These are phyloP conservation scores for Nakaseomyces uthaithaninus DNA, from an alignment of 1,139 yeast genomes.

Conservation along the genomic window DNA sequence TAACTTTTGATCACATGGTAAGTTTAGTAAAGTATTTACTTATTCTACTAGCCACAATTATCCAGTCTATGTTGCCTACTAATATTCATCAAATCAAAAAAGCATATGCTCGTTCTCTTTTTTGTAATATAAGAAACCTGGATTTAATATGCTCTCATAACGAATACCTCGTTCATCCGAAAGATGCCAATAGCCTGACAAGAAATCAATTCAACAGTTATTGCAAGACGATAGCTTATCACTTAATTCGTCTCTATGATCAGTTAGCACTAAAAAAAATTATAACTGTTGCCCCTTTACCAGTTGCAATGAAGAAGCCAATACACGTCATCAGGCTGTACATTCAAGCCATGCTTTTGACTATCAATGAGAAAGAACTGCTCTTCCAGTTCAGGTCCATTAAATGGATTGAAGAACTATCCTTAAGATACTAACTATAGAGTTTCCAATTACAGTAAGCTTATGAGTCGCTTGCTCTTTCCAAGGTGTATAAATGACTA, in stretches of 20 bases:
- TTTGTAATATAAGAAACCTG: no score
- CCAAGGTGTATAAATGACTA: no score
- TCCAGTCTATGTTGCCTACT: background rate
- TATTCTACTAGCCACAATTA: background rate
- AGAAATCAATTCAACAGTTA: no score
- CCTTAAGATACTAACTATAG: background rate
- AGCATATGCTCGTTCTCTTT: no score
- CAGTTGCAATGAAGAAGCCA: background rate
- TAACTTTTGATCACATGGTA: background rate
- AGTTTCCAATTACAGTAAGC: no score
- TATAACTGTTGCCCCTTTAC: background rate
- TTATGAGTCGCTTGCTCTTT: no score
- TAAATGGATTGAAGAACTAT: conserved; percentile 9
- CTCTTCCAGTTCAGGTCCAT: conserved; percentile 16
- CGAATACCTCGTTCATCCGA: no score
- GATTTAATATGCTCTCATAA: no score
- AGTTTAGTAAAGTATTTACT: background rate
- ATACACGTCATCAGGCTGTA: conserved; percentile 10
- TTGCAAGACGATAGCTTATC: no score
- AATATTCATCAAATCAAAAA: no score
- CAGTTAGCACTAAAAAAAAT: background rate
- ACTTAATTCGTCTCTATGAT: no score
- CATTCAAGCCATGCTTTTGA: conserved; percentile 17
- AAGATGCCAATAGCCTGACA: no score
- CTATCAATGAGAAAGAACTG: conserved; percentile 16